phyloP scores from a whole-genome alignment of 345 rosid genomes.

The Pistacia vera region DNA sequence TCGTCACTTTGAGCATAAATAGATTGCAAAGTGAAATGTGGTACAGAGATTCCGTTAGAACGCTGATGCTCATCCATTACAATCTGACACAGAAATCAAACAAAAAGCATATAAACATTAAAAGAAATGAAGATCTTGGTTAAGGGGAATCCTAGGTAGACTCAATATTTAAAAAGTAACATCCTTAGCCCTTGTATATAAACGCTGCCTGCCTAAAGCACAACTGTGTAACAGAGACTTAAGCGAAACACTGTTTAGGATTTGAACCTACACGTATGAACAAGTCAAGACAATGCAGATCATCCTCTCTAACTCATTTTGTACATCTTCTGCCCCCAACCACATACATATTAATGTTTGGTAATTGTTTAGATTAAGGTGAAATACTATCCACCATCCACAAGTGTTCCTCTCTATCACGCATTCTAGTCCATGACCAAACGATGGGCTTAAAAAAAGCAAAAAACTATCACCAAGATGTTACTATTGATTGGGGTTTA shows the following conservation, averaged over 20 bases:
- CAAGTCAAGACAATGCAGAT: neutral
- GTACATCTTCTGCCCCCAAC: neutral
- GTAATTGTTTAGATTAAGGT: neutral
- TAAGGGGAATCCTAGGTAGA: neutral
- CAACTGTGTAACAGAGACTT: neutral
- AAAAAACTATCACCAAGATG: neutral
- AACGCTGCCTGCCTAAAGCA: neutral
- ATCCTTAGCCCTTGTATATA: neutral
- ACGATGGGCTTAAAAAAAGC: neutral
- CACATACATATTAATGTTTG: neutral
- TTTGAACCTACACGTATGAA: neutral
- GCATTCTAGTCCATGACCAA: neutral
- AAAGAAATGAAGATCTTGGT: neutral
- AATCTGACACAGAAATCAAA: slow-evolving; percentile 51
- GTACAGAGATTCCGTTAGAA: slow-evolving; percentile 85
- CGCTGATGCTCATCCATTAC: slow-evolving; percentile 97
- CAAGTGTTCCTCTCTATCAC: neutral
- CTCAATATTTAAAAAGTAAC: neutral
- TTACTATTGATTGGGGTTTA: neutral
- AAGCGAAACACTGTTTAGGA: too few species aligned
- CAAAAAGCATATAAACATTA: neutral
- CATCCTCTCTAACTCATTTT: neutral
- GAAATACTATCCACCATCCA: neutral
- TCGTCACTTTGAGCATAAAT: slow-evolving; percentile 83
- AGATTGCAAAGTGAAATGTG: slow-evolving; percentile 84